phyloP scores from a whole-genome alignment of 257 asterid species.

The Anisodus acutangulus region DNA sequence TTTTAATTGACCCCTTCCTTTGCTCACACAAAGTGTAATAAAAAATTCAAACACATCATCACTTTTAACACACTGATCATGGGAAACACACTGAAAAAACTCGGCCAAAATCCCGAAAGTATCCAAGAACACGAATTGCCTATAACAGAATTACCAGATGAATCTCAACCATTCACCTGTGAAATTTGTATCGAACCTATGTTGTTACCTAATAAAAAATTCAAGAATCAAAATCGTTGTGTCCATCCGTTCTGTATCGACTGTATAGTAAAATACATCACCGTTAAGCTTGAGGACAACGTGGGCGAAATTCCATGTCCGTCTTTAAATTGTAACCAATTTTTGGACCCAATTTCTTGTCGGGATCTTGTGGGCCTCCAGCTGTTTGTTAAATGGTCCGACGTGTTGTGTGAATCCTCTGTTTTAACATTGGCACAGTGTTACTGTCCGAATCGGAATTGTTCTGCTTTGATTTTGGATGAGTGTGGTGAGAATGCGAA shows the following conservation, averaged over 20 bases:
- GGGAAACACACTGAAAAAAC: neutral
- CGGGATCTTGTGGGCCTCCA: neutral
- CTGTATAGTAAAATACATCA: conserved; percentile 55
- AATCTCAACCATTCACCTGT: conserved; percentile 31
- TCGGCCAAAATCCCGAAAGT: neutral
- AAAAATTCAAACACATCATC: neutral
- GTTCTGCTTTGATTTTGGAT: conserved; percentile 60
- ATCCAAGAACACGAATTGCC: neutral
- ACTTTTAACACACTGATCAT: neutral
- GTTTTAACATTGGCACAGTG: conserved; percentile 43
- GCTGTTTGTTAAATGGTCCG: conserved; percentile 76
- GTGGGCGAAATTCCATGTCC: conserved; percentile 63
- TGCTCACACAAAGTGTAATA: neutral
- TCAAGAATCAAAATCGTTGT: too few relatives aligned
- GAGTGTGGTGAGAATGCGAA: conserved; percentile 68
- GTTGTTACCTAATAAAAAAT: neutral
- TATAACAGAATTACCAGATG: neutral
- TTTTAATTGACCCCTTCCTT: neutral
- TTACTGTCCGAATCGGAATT: conserved; percentile 62
- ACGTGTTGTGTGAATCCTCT: conserved; percentile 58
- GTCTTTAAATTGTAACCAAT: conserved; percentile 48
- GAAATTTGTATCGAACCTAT: conserved; percentile 43
- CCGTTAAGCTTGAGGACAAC: conserved; percentile 60
- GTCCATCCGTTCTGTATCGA: too few relatives aligned
- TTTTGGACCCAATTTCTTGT: conserved; percentile 61